These are phyloP conservation scores for Aspergillus campestris DNA, from an alignment of 495 filamentous ascomycete genomes.

Conservation along the genomic window DNA sequence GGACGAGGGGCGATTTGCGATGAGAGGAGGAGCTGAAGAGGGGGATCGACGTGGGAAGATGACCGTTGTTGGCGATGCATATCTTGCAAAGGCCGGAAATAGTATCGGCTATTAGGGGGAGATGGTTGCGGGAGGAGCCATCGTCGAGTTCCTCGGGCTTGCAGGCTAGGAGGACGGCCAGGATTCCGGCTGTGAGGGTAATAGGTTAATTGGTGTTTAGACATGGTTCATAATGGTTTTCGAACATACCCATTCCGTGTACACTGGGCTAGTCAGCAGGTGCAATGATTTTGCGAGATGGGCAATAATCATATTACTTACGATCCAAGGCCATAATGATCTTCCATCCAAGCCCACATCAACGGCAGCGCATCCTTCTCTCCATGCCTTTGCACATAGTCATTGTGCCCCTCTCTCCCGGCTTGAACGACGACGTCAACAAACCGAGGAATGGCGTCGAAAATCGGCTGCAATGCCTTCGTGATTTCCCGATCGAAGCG, in stretches of 20 bases:
- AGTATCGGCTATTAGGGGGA: conserved; percentile 29
- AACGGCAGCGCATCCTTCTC: conserved; percentile 28
- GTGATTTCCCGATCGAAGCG: conserved; percentile 10
- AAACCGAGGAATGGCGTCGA: conserved; percentile 20
- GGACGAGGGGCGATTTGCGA: conserved; percentile 26
- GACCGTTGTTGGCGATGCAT: conserved; percentile 28
- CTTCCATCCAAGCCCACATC: conserved; percentile 42
- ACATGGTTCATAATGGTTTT: neutral
- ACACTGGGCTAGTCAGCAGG: conserved; percentile 13
- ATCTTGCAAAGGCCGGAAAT: conserved; percentile 32
- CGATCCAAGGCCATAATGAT: conserved; percentile 33
- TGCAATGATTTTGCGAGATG: neutral
- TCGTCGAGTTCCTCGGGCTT: conserved; percentile 17
- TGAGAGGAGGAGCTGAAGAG: conserved; percentile 6
- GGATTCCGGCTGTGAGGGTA: conserved; percentile 27
- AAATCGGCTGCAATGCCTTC: conserved; percentile 12
- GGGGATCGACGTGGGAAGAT: conserved; percentile 32
- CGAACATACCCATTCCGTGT: conserved; percentile 25
- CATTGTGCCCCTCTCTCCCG: conserved; percentile 25
- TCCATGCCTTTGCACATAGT: conserved; percentile 22
- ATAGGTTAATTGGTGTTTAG: neutral
- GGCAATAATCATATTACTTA: conserved; percentile 11
- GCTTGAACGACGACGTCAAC: conserved; percentile 27
- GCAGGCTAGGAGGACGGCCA: conserved; percentile 34
- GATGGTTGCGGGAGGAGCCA: conserved; percentile 11